phyloP scores from a whole-genome alignment of 257 asterid genomes.

The Solanum verrucosum region DNA sequence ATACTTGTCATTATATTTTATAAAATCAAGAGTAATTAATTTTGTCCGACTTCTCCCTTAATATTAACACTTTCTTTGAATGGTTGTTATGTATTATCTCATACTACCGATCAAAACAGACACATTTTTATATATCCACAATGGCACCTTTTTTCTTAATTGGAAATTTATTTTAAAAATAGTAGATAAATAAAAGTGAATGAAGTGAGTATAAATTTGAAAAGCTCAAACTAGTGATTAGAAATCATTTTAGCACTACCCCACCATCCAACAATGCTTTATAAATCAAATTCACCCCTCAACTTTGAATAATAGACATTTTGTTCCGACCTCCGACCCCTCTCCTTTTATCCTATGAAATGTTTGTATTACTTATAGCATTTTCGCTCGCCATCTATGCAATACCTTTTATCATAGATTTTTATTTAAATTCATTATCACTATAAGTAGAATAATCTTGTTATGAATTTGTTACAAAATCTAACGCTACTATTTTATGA shows the following conservation, averaged over 20 bases:
- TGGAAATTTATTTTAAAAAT: too few species aligned
- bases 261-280: background rate
- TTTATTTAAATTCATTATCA: background rate
- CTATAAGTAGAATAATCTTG: background rate
- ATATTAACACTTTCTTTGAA: background rate
- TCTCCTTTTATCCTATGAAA: background rate
- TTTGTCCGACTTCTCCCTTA: background rate
- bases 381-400: background rate
- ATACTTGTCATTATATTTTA: background rate
- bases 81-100: background rate
- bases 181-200: background rate
- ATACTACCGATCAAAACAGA: background rate
- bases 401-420: background rate
- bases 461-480: background rate
- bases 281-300: background rate
- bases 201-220: background rate
- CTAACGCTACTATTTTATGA: background rate
- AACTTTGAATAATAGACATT: too few species aligned
- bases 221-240: background rate
- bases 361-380: too few species aligned
- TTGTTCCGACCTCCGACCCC: background rate
- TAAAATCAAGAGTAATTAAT: background rate
- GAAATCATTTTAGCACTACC: background rate
- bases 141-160: background rate
- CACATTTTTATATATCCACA: background rate